phyloP scores from a whole-genome alignment of 306 rosid genomes.

The Quillaja saponaria region DNA sequence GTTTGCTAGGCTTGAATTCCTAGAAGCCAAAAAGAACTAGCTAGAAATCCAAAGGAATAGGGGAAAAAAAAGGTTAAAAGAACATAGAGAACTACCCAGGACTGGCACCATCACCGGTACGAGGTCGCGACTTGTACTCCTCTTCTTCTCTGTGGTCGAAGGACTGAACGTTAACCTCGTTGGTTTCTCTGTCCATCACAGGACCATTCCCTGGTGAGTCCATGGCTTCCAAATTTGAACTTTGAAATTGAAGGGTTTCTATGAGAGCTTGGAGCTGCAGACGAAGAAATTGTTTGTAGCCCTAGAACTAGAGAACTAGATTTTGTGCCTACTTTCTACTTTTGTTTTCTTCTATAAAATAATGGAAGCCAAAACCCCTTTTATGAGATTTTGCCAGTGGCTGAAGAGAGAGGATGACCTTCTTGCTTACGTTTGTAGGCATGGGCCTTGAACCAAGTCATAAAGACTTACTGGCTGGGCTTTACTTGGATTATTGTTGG shows the following conservation, averaged over 20 bases:
- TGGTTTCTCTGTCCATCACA: slow-evolving; percentile 46
- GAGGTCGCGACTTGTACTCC: slow-evolving; percentile 71
- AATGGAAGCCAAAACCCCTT: too few relatives aligned
- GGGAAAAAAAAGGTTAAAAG: background rate
- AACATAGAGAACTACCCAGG: slow-evolving; percentile 62
- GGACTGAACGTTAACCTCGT: slow-evolving; percentile 48
- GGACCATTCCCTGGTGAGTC: slow-evolving; percentile 56
- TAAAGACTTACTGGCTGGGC: too few relatives aligned
- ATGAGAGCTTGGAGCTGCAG: slow-evolving; percentile 11
- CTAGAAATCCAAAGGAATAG: background rate
- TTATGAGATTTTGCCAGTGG: too few relatives aligned
- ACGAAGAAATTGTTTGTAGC: slow-evolving; percentile 14
- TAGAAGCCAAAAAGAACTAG: slow-evolving; percentile 20
- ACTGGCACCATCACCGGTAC: slow-evolving; percentile 90
- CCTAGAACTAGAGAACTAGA: slow-evolving; percentile 37
- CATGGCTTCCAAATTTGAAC: slow-evolving; percentile 44
- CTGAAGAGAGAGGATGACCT: too few relatives aligned
- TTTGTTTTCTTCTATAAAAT: too few relatives aligned
- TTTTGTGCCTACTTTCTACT: too few relatives aligned
- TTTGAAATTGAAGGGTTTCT: background rate
- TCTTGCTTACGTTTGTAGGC: too few relatives aligned
- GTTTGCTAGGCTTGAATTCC: slow-evolving; percentile 12
- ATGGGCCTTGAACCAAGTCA: too few relatives aligned
- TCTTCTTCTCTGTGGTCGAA: slow-evolving; percentile 60
- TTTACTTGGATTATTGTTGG: too few relatives aligned